Conservation (phyloP, 768 basidiomycete genomes). For the Daedalea quercina region DNA sequence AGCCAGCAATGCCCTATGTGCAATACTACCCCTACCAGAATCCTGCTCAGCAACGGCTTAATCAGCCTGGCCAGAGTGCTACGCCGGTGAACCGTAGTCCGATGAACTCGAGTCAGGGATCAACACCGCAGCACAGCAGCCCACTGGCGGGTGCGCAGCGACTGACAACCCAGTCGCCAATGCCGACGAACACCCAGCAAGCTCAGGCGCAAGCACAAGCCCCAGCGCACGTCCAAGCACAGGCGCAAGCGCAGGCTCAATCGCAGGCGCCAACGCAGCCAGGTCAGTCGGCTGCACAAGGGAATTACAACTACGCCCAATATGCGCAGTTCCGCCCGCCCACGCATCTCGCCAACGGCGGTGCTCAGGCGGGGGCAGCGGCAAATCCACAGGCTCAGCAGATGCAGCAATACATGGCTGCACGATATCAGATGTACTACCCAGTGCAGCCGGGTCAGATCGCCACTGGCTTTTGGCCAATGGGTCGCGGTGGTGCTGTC, state of each 20-base stretch:
- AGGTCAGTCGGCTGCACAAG: slow-evolving; percentile 8
- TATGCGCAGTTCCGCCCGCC: slow-evolving; percentile 6
- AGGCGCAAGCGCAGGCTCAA: slow-evolving; percentile 2
- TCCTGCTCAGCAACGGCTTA: slow-evolving; percentile 11
- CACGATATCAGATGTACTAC: slow-evolving; percentile 18
- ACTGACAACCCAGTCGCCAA: slow-evolving; percentile 16
- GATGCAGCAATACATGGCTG: slow-evolving; percentile 12
- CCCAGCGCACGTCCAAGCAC: slow-evolving; percentile 17
- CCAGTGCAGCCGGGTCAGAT: slow-evolving; percentile 10
- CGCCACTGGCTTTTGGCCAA: slow-evolving; percentile 9
- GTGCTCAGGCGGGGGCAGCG: slow-evolving; percentile 7
- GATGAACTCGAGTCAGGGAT: slow-evolving; percentile 11
- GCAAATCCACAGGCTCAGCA: slow-evolving; percentile 7
- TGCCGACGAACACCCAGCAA: slow-evolving; percentile 10
- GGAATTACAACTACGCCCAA: slow-evolving; percentile 7
- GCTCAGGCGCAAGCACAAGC: slow-evolving; percentile 12
- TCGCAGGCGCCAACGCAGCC: slow-evolving; percentile 7
- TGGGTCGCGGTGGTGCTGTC: slow-evolving; percentile 17
- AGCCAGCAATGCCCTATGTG: slow-evolving; percentile 2
- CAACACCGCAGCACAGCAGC: slow-evolving; percentile 11
- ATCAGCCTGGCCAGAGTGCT: slow-evolving; percentile 15
- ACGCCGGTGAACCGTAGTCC: slow-evolving; percentile 15
- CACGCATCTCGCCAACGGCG: slow-evolving; percentile 7
- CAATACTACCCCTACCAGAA: slow-evolving; percentile 9
- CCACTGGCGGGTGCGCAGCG: slow-evolving; percentile 14